These are phyloP conservation scores for Anthoceros angustus DNA, from an alignment of 225 moss, liverwort and hornwort species.

Conservation along the genomic window DNA sequence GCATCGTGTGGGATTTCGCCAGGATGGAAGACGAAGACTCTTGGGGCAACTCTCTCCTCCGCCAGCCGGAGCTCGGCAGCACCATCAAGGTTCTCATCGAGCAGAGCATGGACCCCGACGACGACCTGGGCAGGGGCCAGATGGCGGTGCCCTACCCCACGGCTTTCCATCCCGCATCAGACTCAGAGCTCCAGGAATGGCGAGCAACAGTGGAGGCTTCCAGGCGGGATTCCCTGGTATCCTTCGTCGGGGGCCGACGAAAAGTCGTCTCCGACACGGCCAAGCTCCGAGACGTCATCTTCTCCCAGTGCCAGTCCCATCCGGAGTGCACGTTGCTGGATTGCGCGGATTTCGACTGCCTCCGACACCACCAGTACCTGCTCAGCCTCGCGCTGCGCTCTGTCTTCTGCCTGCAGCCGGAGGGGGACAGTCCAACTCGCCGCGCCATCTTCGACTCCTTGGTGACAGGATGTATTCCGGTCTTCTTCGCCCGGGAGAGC, in stretches of 20 bases:
- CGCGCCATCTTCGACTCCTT: conserved; percentile 33
- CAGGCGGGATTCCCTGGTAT: conserved; percentile 14
- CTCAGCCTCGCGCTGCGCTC: conserved; percentile 22
- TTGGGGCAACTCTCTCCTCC: conserved; percentile 29
- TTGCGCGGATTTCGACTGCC: conserved; percentile 24
- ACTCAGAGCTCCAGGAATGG: conserved; percentile 19
- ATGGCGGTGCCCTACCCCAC: conserved; percentile 35
- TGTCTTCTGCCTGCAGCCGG: conserved; percentile 30
- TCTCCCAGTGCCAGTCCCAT: conserved; percentile 19
- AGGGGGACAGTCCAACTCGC: conserved; percentile 33
- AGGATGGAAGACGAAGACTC: conserved; percentile 14
- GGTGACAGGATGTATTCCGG: conserved; percentile 34
- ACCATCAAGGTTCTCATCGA: conserved; percentile 28
- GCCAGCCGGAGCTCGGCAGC: conserved; percentile 19
- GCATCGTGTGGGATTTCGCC: conserved; percentile 31
- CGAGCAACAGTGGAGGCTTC: conserved; percentile 12
- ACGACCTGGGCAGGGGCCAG: conserved; percentile 27
- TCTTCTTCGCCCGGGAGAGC: conserved; percentile 29
- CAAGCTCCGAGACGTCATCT: conserved; percentile 16
- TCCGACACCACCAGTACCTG: conserved; percentile 27
- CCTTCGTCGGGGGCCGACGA: conserved; percentile 10
- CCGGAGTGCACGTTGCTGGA: conserved; percentile 20
- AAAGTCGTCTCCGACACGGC: background rate
- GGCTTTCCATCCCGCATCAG: conserved; percentile 27
- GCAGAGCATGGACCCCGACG: conserved; percentile 19